Evolutionary conservation across 2,329 filamentous ascomycete genomes (phyloP).

Genomic region (Cercospora citrullina): DNA sequence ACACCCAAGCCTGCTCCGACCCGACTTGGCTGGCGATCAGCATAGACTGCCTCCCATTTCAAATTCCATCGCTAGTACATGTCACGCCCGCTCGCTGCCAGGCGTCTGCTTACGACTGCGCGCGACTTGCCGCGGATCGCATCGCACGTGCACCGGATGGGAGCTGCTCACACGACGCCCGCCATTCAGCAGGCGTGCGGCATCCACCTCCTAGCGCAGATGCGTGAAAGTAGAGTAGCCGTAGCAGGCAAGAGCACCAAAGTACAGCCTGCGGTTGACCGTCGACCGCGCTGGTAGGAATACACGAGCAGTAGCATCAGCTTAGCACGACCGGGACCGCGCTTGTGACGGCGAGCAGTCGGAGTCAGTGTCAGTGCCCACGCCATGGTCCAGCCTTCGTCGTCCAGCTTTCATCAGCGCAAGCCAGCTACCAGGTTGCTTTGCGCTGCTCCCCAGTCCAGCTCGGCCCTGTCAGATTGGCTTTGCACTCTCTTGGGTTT

Average conservation of each 20-base stretch:
- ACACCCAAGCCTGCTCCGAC: slow-evolving; percentile 16
- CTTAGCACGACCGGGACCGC: slow-evolving; percentile 19
- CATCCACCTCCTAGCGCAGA: slow-evolving; percentile 27
- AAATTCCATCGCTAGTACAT: slow-evolving; percentile 11
- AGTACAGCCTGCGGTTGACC: not conserved
- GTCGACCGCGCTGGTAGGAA: slow-evolving; percentile 17
- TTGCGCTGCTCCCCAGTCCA: slow-evolving; percentile 20
- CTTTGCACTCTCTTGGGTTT: slow-evolving; percentile 25
- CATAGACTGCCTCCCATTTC: slow-evolving; percentile 11
- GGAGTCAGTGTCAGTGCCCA: slow-evolving; percentile 3
- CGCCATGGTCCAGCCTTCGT: slow-evolving; percentile 19
- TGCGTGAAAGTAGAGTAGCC: slow-evolving; percentile 15
- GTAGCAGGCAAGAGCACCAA: slow-evolving; percentile 20
- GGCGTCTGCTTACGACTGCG: not conserved
- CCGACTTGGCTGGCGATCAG: slow-evolving; percentile 22
- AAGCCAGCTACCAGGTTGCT: slow-evolving; percentile 25
- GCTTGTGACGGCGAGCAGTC: slow-evolving; percentile 1
- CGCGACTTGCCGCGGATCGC: not conserved
- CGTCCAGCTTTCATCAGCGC: slow-evolving; percentile 18
- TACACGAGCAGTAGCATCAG: slow-evolving; percentile 20
- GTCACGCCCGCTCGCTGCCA: not conserved
- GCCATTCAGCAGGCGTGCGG: slow-evolving; percentile 26
- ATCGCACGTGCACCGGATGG: not conserved
- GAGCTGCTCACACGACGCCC: not conserved
- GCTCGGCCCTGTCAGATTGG: slow-evolving; percentile 27